Evolutionary conservation across 73 alveolate species (phyloP).

Genomic region (Symbiodinium natans): DNA sequence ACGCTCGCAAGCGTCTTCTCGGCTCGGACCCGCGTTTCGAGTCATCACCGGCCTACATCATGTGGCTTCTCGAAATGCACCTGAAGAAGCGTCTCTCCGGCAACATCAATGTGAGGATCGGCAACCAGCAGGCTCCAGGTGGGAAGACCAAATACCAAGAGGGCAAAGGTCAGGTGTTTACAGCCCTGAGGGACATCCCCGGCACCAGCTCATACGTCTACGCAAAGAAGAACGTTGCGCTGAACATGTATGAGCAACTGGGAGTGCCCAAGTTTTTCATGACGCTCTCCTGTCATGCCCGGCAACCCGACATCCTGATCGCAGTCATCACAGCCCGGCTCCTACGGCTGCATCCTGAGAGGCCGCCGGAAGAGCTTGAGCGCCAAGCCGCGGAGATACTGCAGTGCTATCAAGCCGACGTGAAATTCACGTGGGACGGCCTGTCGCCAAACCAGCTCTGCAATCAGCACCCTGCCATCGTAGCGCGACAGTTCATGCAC

Average conservation of each 20-base stretch:
- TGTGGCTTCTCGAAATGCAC: not conserved
- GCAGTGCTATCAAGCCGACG: not conserved
- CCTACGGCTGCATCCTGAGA: not conserved
- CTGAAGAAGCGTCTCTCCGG: slow-evolving; percentile 20
- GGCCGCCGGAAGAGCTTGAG: not conserved
- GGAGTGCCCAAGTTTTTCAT: not conserved
- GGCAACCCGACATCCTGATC: not conserved
- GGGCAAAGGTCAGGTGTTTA: not conserved
- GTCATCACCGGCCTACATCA: too few relatives aligned
- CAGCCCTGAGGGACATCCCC: not conserved
- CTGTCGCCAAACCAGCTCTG: slow-evolving; percentile 12
- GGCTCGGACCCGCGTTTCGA: too few relatives aligned
- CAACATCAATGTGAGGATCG: too few relatives aligned
- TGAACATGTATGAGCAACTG: not conserved
- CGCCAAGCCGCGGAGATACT: not conserved
- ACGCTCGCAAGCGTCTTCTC: too few relatives aligned
- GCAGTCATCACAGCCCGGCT: not conserved
- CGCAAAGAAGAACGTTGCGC: not conserved
- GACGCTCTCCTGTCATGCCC: not conserved
- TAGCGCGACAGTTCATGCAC: not conserved
- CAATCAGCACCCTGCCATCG: slow-evolving; percentile 1
- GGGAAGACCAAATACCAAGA: not conserved
- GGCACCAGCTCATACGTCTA: not conserved
- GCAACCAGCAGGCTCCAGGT: too few relatives aligned
- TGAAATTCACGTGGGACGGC: not conserved